Evolutionary conservation across 495 filamentous ascomycete species (phyloP), one percentile per base, ranked within the genome.

Genomic region (Aspergillus avenaceus): DNA sequence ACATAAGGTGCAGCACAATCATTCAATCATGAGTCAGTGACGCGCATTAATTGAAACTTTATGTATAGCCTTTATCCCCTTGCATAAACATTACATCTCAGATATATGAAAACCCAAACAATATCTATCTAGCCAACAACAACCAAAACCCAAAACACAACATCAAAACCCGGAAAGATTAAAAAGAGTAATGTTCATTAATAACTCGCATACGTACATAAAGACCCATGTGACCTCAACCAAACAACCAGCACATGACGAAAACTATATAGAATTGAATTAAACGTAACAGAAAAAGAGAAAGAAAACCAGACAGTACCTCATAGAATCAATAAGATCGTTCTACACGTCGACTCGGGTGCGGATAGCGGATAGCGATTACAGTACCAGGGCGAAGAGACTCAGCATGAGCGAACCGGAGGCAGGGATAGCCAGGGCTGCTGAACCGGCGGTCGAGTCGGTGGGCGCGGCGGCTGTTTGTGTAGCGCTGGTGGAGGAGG

Each of bases 391-490:
- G 14, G 53, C 54, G 14, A 57, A 54, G 8, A 54, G 34, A 41
- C 50, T 40, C 50, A 57, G 27, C 47, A 56, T 23, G 50, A 57
- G 41, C 6, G 49, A 49, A 28, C 57, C 53, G 13, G 48, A 45
- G 22, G 53, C 65, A 26, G 44, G 57, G 77, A 19, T 76, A 3
- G 28, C 29, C n/a, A 50, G 27, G 14, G 50, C 38, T 29, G 55
- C 37, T 24, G 59, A 37, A n/a, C 43, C 50, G 45, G 22, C 44
- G 41, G 36, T 36, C n/a, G 52, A 49, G 28, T 32, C 23, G 41
- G 52, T 50, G 24, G 52, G 38, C 3, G 38, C 42, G 18, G 52
- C 19, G 5, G 46, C 26, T 13, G 48, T 22, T 12, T 41, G 16
- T 7, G 52, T 41, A 21, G 52, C 28, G n/a, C 26, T 48, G 12